These are phyloP conservation scores for Microcera coccophila DNA, from an alignment of 2,329 filamentous ascomycete genomes.

Conservation along the genomic window DNA sequence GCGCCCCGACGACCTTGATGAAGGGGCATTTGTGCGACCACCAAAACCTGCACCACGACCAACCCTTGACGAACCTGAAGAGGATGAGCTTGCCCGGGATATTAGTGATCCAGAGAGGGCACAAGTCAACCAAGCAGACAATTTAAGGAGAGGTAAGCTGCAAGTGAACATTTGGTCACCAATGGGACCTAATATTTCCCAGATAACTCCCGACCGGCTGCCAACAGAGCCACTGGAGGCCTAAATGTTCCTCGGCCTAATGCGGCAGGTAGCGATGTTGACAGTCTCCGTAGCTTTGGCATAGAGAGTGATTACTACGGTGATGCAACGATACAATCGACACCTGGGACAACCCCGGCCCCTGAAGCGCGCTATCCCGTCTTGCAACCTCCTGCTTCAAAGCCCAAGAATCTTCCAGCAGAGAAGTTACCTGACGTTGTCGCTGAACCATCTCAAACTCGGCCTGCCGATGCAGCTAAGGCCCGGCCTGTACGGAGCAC, in stretches of 20 bases:
- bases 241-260: neutral
- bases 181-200: neutral
- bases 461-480: neutral
- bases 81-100: constrained; percentile 19
- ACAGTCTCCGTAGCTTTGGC: constrained; percentile 34
- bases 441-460: neutral
- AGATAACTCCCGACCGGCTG: neutral
- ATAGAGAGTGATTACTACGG: constrained; percentile 36
- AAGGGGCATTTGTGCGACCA: constrained; percentile 17
- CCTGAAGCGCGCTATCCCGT: constrained; percentile 2
- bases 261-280: constrained; percentile 23
- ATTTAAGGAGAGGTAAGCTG: constrained; percentile 1
- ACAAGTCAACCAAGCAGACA: too few species aligned
- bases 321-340: constrained; percentile 36
- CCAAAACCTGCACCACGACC: constrained; percentile 4
- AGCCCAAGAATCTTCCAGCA: neutral
- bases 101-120: neutral
- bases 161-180: neutral
- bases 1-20: constrained; percentile 11
- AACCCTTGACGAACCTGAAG: constrained; percentile 10
- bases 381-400: neutral
- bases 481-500: neutral
- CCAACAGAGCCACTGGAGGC: neutral
- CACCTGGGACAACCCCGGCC: constrained; percentile 15
- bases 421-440: constrained; percentile 3